phyloP scores from a whole-genome alignment of 768 basidiomycete species.

The Austroboletus eburneus region DNA sequence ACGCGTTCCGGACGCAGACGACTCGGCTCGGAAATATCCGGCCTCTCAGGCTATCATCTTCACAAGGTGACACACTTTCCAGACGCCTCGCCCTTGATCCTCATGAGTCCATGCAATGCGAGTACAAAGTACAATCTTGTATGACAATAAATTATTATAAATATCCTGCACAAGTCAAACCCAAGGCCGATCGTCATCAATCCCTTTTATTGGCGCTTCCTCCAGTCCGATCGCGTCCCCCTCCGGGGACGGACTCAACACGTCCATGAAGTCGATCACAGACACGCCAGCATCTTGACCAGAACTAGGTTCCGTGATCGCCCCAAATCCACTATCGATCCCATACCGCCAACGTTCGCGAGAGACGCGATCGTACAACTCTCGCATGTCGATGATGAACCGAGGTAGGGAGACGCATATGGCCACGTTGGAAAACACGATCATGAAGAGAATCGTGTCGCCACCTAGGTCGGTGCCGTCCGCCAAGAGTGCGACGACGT shows the following conservation, averaged over 20 bases:
- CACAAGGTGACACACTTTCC: no score
- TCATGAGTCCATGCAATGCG: no score
- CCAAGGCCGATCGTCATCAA: no score
- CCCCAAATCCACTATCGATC: conserved; percentile 2
- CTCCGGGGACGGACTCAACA: neutral
- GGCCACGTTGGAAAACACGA: neutral
- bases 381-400: neutral
- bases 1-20: neutral
- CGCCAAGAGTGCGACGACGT: neutral
- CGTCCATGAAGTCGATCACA: neutral
- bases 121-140: no score
- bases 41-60: no score
- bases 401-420: neutral
- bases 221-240: neutral
- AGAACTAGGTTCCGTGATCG: neutral
- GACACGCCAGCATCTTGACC: neutral
- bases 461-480: neutral
- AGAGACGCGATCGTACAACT: neutral
- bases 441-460: neutral
- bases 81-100: no score
- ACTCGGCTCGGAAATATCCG: conserved; percentile 10
- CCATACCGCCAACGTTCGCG: neutral
- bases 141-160: no score
- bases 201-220: no score
- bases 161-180: no score